Evolutionary conservation across 805 yeast species (phyloP).

Genomic region (Barnettozyma pratensis): DNA sequence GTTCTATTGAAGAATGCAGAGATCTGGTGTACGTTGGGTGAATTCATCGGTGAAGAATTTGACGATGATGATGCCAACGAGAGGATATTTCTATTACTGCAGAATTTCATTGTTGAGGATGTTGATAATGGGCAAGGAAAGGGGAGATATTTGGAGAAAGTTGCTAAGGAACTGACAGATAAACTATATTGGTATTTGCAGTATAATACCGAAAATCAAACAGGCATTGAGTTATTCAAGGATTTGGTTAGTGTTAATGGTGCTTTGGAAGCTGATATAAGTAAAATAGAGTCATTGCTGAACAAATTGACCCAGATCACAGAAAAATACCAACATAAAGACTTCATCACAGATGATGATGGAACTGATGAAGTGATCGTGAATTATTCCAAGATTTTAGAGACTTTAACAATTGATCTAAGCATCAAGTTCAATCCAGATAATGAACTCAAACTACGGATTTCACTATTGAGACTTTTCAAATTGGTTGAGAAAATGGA

Average conservation of each 20-base stretch:
- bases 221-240: conserved; percentile 1
- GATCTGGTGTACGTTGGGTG: conserved; percentile 9
- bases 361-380: conserved; percentile 19
- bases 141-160: conserved; percentile 5
- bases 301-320: conserved; percentile 4
- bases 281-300: conserved; percentile 8
- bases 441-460: conserved; percentile 11
- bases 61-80: conserved; percentile 21
- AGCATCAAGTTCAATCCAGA: conserved; percentile 8
- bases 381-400: conserved; percentile 15
- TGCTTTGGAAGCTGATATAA: conserved; percentile 1
- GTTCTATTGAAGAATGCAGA: conserved; percentile 4
- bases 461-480: conserved; percentile 7
- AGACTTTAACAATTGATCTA: conserved; percentile 16
- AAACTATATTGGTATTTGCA: conserved; percentile 9
- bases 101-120: conserved; percentile 18
- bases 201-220: conserved; percentile 3
- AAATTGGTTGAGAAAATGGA: conserved; percentile 7
- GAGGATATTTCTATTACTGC: conserved; percentile 12
- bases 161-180: conserved; percentile 11
- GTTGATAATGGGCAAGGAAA: conserved; percentile 4
- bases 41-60: conserved; percentile 14
- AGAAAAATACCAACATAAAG: not conserved
- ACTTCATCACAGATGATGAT: conserved; percentile 21
- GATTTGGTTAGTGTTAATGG: not conserved